Evolutionary conservation across 805 yeast genomes (phyloP), one percentile per base, ranked within the genome.

Genomic region (Cyberlindnera amylophila): DNA sequence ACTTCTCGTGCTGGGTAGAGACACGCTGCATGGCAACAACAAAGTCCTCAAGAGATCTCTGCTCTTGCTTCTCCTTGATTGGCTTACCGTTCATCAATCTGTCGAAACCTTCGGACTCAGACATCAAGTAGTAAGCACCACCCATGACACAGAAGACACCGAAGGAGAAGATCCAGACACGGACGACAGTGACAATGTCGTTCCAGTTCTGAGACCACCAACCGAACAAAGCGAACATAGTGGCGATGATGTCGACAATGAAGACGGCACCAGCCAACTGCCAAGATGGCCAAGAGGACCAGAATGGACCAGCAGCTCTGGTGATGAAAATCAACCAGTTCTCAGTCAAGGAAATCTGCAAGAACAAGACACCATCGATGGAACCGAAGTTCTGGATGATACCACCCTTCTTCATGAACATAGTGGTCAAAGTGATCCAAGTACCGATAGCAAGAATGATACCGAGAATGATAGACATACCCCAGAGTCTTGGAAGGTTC

Each of bases 201-300:
- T 91, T 89, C 89, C 93, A 87, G 82, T 89, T 89, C 72, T 86
- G 95, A 55, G 95, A 84, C 91, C 95, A 88, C 96, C 96, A 89
- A 61, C 96, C 96, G 81, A 87, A 89, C 64, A 88, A 70, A 62
- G 88, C 74, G 82, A 88, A 89, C 80, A 86, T 77, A 51, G 96
- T 89, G 56, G 96, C 95, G 61, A 89, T 71, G 75, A 88, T 71
- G 71, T 88, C 96, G 65, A 88, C 96, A 64, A 71, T 71, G 65
- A 86, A 76, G 60, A 88, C 96, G 61, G 96, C 96, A 75, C 95
- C 95, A 60, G 93, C 58, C 73, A 88, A 81, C 77, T 88, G 96
- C 96, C 96, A 89, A 38, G 96, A 89, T 75, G 96, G 96, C 47
- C 76, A 62, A 36, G 96, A 87, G 47, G 96, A 85, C 96, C 96